A percentile compares a stretch with the other conserved stretches of the same genome.
Conservation (phyloP, 345 rosid genomes). For the Cardamine occulta region DNA sequence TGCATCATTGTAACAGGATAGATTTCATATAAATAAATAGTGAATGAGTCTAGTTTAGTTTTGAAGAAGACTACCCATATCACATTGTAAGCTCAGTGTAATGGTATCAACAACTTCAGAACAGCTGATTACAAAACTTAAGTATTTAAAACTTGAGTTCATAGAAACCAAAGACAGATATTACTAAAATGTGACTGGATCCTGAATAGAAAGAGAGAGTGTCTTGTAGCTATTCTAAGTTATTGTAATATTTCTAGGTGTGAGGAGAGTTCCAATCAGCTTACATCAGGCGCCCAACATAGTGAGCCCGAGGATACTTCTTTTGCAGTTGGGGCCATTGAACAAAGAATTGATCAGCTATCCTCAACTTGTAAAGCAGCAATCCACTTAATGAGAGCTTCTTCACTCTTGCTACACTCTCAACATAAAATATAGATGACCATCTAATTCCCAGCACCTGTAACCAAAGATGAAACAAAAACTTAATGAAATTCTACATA, state of each 20-base stretch:
- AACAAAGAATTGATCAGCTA: conserved; percentile 86
- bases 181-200: background rate
- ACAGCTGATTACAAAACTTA: conserved; percentile 12
- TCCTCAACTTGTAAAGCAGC: conserved; percentile 69
- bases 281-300: conserved; percentile 90
- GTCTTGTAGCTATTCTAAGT: conserved; percentile 31
- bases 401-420: conserved; percentile 91
- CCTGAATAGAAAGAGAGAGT: conserved; percentile 16
- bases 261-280: conserved; percentile 35
- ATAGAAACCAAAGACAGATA: conserved; percentile 4
- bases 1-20: conserved; percentile 33
- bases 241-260: conserved; percentile 6
- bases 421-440: conserved; percentile 80
- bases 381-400: conserved; percentile 88
- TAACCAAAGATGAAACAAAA: conserved; percentile 27
- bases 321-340: conserved; percentile 87
- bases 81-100: conserved; percentile 10
- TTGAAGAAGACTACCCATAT: background rate
- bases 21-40: background rate
- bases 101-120: conserved; percentile 3
- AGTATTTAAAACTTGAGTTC: conserved; percentile 15
- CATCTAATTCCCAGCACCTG: conserved; percentile 82
- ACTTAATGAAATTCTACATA: background rate
- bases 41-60: conserved; percentile 6
- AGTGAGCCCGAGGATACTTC: conserved; percentile 66